A percentile compares a stretch with the other conserved stretches of the same genome.
These are phyloP conservation scores for Kwoniella europaea DNA, from an alignment of 768 basidiomycete genomes.

Conservation along the genomic window DNA sequence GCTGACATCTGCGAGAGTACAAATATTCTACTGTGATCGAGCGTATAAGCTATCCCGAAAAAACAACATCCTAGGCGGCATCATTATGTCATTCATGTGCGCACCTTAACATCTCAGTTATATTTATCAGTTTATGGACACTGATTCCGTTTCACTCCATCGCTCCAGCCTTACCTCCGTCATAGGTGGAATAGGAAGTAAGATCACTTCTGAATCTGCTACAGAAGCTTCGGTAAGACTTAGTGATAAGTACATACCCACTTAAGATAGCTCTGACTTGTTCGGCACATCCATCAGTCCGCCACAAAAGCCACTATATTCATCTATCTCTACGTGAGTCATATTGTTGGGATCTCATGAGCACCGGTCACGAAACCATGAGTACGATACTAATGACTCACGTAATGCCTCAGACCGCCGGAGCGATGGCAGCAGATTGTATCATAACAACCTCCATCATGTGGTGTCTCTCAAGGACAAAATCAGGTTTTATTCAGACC, in stretches of 20 bases:
- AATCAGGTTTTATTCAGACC: conserved; percentile 9
- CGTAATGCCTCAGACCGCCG: neutral
- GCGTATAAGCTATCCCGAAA: conserved; percentile 10
- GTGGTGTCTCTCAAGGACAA: neutral
- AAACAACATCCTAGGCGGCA: conserved; percentile 1
- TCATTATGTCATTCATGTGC: conserved; percentile 12
- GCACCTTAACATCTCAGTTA: neutral
- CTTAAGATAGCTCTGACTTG: no score
- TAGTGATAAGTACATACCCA: no score
- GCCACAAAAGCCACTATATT: neutral
- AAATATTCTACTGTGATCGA: conserved; percentile 13
- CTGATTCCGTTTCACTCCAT: neutral
- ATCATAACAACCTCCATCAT: conserved; percentile 13
- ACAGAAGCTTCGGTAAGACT: conserved; percentile 3
- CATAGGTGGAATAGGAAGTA: conserved; percentile 14
- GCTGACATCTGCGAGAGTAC: conserved; percentile 6
- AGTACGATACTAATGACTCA: no score
- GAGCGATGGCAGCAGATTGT: conserved; percentile 19
- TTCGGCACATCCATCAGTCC: no score
- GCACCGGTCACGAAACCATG: no score
- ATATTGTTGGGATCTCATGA: neutral
- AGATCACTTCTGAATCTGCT: conserved; percentile 2
- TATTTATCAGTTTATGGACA: neutral
- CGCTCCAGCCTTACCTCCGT: neutral
- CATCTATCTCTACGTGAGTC: conserved; percentile 8